phyloP scores from a whole-genome alignment of 352 stramenopile genomes.

The Globisporangium recalcitrans region DNA sequence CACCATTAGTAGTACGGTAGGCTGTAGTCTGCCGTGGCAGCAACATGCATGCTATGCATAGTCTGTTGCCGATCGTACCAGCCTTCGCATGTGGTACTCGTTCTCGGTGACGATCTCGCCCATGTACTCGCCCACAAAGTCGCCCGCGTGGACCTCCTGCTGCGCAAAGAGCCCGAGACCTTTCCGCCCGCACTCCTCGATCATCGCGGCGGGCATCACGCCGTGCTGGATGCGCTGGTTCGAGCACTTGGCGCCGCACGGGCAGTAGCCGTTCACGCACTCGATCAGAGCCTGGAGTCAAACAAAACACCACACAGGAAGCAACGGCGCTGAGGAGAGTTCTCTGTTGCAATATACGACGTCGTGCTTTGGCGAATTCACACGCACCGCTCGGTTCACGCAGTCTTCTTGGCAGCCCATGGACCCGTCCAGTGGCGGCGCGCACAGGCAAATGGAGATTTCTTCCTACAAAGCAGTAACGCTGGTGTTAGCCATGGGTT shows the following conservation, averaged over 20 bases:
- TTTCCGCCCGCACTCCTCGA: constrained; percentile 59
- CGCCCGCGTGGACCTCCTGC: constrained; percentile 46
- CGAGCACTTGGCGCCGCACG: constrained; percentile 55
- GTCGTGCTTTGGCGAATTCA: background rate
- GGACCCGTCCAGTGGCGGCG: constrained; percentile 25
- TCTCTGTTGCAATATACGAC: background rate
- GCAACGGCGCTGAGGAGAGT: background rate
- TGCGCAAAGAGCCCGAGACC: constrained; percentile 47
- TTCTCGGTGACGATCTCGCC: constrained; percentile 82
- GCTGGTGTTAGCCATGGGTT: background rate
- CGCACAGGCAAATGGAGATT: constrained; percentile 55
- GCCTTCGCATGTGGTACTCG: constrained; percentile 71
- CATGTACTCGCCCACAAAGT: constrained; percentile 81
- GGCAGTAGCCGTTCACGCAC: constrained; percentile 53
- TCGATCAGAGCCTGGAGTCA: constrained; percentile 50
- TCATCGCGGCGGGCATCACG: constrained; percentile 40
- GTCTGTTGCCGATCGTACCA: constrained; percentile 51
- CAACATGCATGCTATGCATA: background rate
- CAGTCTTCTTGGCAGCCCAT: constrained; percentile 70
- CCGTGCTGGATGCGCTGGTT: constrained; percentile 76
- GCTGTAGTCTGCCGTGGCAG: background rate
- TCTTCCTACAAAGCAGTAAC: constrained; percentile 46
- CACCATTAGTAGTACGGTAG: background rate
- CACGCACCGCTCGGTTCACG: constrained; percentile 59
- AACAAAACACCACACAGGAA: background rate